Evolutionary conservation across 441 rosid genomes (phyloP), one percentile per base, ranked within the genome.

Genomic region (Euphorbia schlechtendalii): DNA sequence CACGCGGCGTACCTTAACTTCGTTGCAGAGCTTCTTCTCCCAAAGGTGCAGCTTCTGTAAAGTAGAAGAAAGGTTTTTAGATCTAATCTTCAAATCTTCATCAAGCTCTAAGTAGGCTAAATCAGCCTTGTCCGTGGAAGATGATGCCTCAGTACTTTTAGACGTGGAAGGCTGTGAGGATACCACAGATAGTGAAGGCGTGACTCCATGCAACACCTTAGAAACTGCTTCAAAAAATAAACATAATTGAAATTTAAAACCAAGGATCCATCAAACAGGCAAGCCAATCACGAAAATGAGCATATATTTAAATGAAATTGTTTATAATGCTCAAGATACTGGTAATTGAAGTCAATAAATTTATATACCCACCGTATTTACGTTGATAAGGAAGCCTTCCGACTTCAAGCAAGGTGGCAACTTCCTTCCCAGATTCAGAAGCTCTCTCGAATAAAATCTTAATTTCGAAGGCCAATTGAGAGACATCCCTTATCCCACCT

Each of bases 11-110:
- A 89, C 99, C 92, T 91, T 94, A 17, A 91, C 99, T 83, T 94
- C 96, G 36, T 78, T 73, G 64, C 80, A 85, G 66, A 91, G 90
- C 76, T 94, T 91, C 92, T 89, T 91, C 88, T 91, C 99, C 99
- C 94, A 94, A 41, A 91, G 87, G 77, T 78, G 70, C 32, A 94
- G 81, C 74, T 89, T 91, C 59, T 81, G 96, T 78, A 94, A 76
- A 48, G 92, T 91, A 22, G 99, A 86, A 38, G 99, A 89, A 68
- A 94, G 96, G 70, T 85, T 89, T 61, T 82, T 82, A 0, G 87
- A 81, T 67, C 89, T 87, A 59, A 70, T 76, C 9, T 82, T 82
- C 76, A 85, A 69, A 65, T 94, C 98, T 74, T 91, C 96, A 67
- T 83, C 86, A 20, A 83, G 59, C 69, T 80, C 92, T 67, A 76